Base-by-base conservation (phyloP, 148 eudicot species). In the Vaccinium corymbosum region DNA sequence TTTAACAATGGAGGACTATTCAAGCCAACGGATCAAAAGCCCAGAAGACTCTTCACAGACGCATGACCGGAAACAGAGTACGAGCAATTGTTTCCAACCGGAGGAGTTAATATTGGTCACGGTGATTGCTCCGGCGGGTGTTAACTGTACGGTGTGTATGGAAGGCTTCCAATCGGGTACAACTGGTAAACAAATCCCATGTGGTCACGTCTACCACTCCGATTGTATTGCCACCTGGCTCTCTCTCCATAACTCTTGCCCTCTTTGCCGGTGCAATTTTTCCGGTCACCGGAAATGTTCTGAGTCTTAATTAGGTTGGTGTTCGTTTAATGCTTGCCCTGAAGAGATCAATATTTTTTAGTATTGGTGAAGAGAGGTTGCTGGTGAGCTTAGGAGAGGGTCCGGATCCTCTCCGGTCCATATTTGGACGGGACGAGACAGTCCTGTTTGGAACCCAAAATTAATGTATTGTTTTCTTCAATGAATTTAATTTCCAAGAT, bases 191-290 rank as follows among this genome's bases (percentile, higher is more conserved):
- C 86, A 85, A 75, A 85, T 88, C 59, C 86, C 89, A 2, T 93
- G 95, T 6, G 91, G 93, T 51, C 95, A 93, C 85, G 89, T 91
- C 55, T 93, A 88, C 88, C 95, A 93, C 78, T 81, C 80, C 50
- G 79, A 46, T 74, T 93, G 95, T 83, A 90, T 93, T 13, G 29
- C 83, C 32, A 55, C 75, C 32, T 93, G 95, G 95, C 76, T 93
- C 76, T 89, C 83, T 59, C 82, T 81, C 62, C 87, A 85, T 42
- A 75, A 81, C 61, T 88, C 93, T 15, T 93, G 95, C 77, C 95
- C 95, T 83, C 91, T 93, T 80, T 93, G 95, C 85, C 91, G 95
- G 19, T 85, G 78, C 79, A 16, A 70, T 19, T 46, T 90, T 6
- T 70, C 85, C 53, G 74, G 87, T 13, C 53, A 76, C 74, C n/a